Conservation (phyloP, 108 stramenopile genomes). For the Stephanodiscus triporus region DNA sequence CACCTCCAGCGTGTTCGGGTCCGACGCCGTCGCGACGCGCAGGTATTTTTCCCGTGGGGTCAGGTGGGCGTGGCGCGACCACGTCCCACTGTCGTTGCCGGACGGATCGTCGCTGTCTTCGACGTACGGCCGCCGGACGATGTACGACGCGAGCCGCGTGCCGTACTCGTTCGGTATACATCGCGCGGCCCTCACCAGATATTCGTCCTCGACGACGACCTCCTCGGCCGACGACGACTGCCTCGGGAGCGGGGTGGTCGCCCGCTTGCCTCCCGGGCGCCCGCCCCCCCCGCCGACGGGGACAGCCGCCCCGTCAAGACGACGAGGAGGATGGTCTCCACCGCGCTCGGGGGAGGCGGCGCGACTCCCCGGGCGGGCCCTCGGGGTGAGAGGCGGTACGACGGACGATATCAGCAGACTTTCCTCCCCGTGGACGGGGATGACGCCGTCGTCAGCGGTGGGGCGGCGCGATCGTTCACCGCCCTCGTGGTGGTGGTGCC, state of each 20-base stretch:
- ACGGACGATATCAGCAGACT: conserved; percentile 24
- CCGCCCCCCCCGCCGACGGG: background rate
- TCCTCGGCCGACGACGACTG: conserved; percentile 10
- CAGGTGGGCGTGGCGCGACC: conserved; percentile 21
- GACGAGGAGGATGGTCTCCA: conserved; percentile 7
- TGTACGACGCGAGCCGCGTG: conserved; percentile 54
- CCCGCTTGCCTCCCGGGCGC: conserved; percentile 18
- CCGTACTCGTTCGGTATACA: conserved; percentile 62
- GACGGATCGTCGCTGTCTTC: background rate
- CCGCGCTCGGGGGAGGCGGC: conserved; percentile 35
- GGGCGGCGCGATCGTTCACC: background rate
- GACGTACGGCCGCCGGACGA: conserved; percentile 60
- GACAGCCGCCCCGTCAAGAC: background rate
- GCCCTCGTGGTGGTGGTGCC: background rate
- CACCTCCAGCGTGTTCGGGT: conserved; percentile 61
- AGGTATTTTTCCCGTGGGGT: conserved; percentile 42
- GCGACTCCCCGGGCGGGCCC: conserved; percentile 25
- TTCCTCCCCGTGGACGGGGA: too few species aligned
- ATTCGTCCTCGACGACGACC: conserved; percentile 27
- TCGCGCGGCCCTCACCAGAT: conserved; percentile 46
- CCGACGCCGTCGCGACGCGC: conserved; percentile 48
- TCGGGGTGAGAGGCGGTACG: conserved; percentile 31
- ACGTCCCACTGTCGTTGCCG: conserved; percentile 1
- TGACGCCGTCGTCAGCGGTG: conserved; percentile 1
- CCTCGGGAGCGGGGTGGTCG: conserved; percentile 55